Evolutionary conservation across 2,329 filamentous ascomycete species (phyloP), one percentile per base, ranked within the genome.

Genomic region (Lachnellula arida): DNA sequence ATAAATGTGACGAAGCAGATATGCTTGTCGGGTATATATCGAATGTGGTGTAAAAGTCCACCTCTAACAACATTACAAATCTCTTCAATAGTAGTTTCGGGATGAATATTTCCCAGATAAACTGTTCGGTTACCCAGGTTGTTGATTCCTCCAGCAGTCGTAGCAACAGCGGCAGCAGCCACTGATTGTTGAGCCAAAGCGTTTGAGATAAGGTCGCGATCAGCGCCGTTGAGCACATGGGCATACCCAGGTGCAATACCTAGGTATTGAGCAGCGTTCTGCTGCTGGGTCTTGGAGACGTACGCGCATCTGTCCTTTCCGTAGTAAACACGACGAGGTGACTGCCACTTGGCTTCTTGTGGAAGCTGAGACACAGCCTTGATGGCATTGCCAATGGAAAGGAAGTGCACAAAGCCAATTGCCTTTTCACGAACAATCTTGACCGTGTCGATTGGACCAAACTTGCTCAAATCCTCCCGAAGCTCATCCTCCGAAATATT

Each of bases 1-100:
- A 99, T 97, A 75, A 99, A 99, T 1, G 94, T 99, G 55, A 99
- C 94, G 70, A 99, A 99, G 80, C 94, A 99, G 66, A 99, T 99
- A 76, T 99, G 94, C 83, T 99, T 99, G 78, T 99, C 94, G 6
- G 94, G 94, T 67, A 99, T 99, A 75, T 97, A 99, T 65, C 94
- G 91, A 73, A 99, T 96, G 73, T 99, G 94, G 73, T 99, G 94
- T 67, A 99, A 81, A 63, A 99, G 82, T 66, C 94, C 94, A 57
- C 94, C 94, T 62, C 94, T 86, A 51, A 99, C 94, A 55, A 99
- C 94, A 70, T 99, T 99, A 81, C 94, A 99, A 71, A 99, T 99
- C 76, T 99, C 94, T 76, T 99, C 94, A 65, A 97, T 96, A 2
- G 93, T 97, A 1, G 94, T 99, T 76, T 99, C 94, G 0, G 94